Conservation (phyloP, 495 filamentous ascomycete genomes). For the Daldinia bambusicola region DNA sequence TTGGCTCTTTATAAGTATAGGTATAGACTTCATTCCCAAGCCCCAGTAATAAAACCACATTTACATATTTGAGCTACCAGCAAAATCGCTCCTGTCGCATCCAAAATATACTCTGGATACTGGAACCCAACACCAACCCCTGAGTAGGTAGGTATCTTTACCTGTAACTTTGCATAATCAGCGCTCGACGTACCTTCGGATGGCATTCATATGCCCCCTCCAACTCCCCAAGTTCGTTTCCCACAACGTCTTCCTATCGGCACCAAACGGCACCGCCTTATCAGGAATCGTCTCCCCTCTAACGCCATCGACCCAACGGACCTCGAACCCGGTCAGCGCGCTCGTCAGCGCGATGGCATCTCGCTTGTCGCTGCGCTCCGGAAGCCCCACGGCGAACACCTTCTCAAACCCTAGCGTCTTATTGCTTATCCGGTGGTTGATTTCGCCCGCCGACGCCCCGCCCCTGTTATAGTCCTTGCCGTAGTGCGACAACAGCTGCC, state of each 20-base stretch:
- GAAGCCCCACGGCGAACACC: slow-evolving; percentile 49
- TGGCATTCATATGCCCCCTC: slow-evolving; percentile 53
- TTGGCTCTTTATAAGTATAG: not conserved
- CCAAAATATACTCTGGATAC: not conserved
- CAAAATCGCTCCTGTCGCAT: not conserved
- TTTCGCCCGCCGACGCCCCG: slow-evolving; percentile 16
- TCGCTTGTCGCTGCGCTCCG: slow-evolving; percentile 53
- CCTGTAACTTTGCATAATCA: too few species aligned
- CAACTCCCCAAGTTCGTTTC: slow-evolving; percentile 51
- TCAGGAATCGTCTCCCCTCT: slow-evolving; percentile 45
- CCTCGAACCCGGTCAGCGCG: slow-evolving; percentile 47
- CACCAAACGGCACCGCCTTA: slow-evolving; percentile 46
- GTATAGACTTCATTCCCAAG: too few species aligned
- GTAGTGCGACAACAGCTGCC: too few species aligned
- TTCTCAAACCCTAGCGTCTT: slow-evolving; percentile 50
- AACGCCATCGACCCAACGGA: slow-evolving; percentile 53
- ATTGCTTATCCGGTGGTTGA: slow-evolving; percentile 37
- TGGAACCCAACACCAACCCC: too few species aligned
- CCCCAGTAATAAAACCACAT: too few species aligned
- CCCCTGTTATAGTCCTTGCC: slow-evolving; percentile 8
- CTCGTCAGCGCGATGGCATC: slow-evolving; percentile 53
- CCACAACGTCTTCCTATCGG: slow-evolving; percentile 29
- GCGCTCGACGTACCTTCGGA: slow-evolving; percentile 42
- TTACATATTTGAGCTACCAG: not conserved
- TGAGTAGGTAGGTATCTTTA: too few species aligned